Percentiles rank a stretch among this genome's conserved stretches.
These are phyloP conservation scores for Tetragonia tetragonoides DNA, from an alignment of 148 eudicot genomes.

Conservation along the genomic window DNA sequence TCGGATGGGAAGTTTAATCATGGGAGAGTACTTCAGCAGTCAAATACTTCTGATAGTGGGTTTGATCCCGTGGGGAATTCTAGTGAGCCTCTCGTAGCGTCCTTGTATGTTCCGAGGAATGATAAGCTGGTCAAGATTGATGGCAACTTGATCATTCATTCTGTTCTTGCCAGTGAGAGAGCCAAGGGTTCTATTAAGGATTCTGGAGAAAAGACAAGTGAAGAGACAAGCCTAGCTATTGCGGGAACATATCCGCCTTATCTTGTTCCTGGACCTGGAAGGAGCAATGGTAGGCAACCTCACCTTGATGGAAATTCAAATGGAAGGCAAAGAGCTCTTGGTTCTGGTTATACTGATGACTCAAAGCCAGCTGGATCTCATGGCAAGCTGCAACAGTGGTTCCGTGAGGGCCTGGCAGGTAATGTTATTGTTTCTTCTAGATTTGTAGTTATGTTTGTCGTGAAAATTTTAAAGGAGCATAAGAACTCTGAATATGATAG, in stretches of 20 bases:
- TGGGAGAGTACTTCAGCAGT: slow-evolving; percentile 30
- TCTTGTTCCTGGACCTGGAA: slow-evolving; percentile 44
- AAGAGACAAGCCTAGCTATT: slow-evolving; percentile 67
- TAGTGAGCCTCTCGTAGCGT: slow-evolving; percentile 81
- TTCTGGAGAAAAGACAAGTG: slow-evolving; percentile 28
- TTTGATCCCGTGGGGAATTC: slow-evolving; percentile 37
- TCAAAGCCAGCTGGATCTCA: slow-evolving; percentile 49
- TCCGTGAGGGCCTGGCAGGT: slow-evolving; percentile 95
- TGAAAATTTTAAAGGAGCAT: not conserved
- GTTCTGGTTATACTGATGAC: slow-evolving; percentile 45
- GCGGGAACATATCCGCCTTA: slow-evolving; percentile 50
- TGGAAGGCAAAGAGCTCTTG: slow-evolving; percentile 64
- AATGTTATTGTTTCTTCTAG: slow-evolving; percentile 14
- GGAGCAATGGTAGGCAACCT: slow-evolving; percentile 48
- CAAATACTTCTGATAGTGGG: slow-evolving; percentile 27
- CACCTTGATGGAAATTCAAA: slow-evolving; percentile 45
- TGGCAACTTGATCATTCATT: slow-evolving; percentile 93
- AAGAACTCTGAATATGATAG: not conserved
- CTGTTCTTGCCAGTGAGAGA: slow-evolving; percentile 87
- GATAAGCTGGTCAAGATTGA: slow-evolving; percentile 94
- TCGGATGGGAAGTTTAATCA: slow-evolving; percentile 25
- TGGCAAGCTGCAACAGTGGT: slow-evolving; percentile 84
- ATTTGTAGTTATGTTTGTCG: not conserved
- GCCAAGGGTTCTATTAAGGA: slow-evolving; percentile 43
- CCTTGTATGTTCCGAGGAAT: slow-evolving; percentile 88